These are phyloP conservation scores for Quercus glauca DNA, from an alignment of 306 rosid species.

Conservation along the genomic window DNA sequence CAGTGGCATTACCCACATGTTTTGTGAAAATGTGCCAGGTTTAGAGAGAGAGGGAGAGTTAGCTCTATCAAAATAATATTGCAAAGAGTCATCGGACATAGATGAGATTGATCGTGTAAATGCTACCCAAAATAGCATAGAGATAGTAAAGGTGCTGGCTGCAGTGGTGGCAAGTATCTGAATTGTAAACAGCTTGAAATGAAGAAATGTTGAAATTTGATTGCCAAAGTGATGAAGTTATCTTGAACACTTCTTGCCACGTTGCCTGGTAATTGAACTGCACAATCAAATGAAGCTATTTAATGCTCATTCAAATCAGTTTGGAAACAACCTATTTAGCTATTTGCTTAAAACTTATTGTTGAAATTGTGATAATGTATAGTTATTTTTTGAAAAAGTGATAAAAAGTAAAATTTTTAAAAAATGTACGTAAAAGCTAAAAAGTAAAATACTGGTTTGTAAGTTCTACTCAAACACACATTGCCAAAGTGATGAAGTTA, in stretches of 20 bases:
- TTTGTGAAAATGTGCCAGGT: too few relatives aligned
- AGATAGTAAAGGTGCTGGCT: neutral
- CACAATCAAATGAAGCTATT: neutral
- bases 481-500: constrained; percentile 13
- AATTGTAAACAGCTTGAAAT: constrained; percentile 28
- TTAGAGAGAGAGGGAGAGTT: neutral
- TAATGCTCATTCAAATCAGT: neutral
- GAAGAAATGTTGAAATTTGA: constrained; percentile 31
- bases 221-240: constrained; percentile 16
- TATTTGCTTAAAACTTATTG: too few relatives aligned
- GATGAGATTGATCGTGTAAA: constrained; percentile 20
- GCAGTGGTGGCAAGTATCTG: constrained; percentile 4
- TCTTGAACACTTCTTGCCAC: constrained; percentile 17
- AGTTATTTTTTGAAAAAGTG: too few relatives aligned
- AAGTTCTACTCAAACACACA: too few relatives aligned
- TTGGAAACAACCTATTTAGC: neutral
- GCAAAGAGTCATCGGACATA: constrained; percentile 1
- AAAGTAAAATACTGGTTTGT: too few relatives aligned
- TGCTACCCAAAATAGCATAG: constrained; percentile 26
- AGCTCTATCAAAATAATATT: neutral
- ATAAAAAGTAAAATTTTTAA: too few relatives aligned
- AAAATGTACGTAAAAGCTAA: too few relatives aligned
- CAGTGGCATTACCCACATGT: too few relatives aligned
- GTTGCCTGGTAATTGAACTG: constrained; percentile 18
- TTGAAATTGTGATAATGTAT: too few relatives aligned